Evolutionary conservation across 169 alveolate genomes (phyloP), one percentile per base, ranked within the genome.

Genomic region (Plasmodium blacklocki): DNA sequence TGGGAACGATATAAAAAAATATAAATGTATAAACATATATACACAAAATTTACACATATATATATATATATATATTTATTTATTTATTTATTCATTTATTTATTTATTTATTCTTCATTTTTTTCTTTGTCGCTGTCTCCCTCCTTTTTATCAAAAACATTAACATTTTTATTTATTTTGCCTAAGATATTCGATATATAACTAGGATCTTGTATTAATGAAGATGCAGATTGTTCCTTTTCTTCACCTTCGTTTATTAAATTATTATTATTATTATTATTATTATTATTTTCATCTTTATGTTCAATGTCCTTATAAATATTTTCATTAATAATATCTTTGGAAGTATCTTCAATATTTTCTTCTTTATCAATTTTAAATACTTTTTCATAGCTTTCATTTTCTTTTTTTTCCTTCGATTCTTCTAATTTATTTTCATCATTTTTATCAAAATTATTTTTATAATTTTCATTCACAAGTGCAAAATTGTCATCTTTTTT

Each of bases 341-440:
- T 47, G 15, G 43, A 6, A 14, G 47, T 66, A 5, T 59, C 78
- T 18, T 64, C 64, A 9, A 78, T 26, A 32, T 50, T 66, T 29
- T 78, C 89, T 12, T 78, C 89, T n/a, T 78, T 78, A 64, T 67
- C 75, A 2, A 78, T 45, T 45, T 78, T 78, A 23, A 78, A 78
- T 0, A 78, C 89, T n/a, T 78, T 78, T 32, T 78, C 89, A 56
- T 78, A 78, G 15, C 89, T 78, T 45, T 78, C 89, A 56, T 78
- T 78, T 78, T 78, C 89, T 66, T 78, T 78, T 59, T 78, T 78
- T 19, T 78, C 89, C 19, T 54, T 67, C 0, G 68, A 2, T 12
- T 52, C 72, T 66, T 78, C 76, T 12, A 29, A 6, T 23, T 64
- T 43, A n/a, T 1, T 50, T 15, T 63, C 70, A n/a, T 43, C 26